Evolutionary conservation across 176 grass and related monocot species (phyloP), one percentile per base, ranked within the genome.

Genomic region (Oryza longistaminata): DNA sequence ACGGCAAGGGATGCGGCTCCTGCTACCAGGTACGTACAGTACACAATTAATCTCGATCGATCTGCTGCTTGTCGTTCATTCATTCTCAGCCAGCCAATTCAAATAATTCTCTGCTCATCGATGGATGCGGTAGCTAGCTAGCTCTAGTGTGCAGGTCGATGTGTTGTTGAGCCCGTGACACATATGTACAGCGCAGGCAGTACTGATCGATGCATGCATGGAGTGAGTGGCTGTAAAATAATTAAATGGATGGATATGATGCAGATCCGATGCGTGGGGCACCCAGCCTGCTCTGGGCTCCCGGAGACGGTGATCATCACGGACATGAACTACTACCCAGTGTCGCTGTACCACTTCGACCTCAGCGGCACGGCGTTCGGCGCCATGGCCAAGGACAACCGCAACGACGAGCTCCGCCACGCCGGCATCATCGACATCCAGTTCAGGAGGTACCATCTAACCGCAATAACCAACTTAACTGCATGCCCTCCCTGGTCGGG

Each of bases 251-350:
- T 31, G 29, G 29, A 31, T 31, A 0, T 6, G 34, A 3, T 37
- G 4, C 83, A 92, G 91, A 87, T 93, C 48, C 39, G 83, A 2
- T 93, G 91, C 82, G 49, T 70, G 5, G 43, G 26, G 24, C 78
- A 93, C 77, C 60, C 74, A 5, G 92, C 92, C 0, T 93, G 92
- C 86, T 93, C 92, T 11, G 92, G 88, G 49, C 1, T 68, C 8
- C 8, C 86, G 44, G 88, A 85, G 82, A 93, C 88, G 11, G 69
- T 93, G 21, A 76, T 83, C 74, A 91, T 93, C 79, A 91, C 92
- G 9, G 92, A 93, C 88, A 90, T 90, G 89, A 90, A 90, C 89
- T 90, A 90, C 85, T 90, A 90, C 89, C 89, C 89, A 0, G 75
- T 90, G 7, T 71, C 89, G n/a, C 85, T 65, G 19, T 87, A 52